Base-by-base conservation (phyloP, 169 alveolate genomes). In the Cyclospora cayetanensis region DNA sequence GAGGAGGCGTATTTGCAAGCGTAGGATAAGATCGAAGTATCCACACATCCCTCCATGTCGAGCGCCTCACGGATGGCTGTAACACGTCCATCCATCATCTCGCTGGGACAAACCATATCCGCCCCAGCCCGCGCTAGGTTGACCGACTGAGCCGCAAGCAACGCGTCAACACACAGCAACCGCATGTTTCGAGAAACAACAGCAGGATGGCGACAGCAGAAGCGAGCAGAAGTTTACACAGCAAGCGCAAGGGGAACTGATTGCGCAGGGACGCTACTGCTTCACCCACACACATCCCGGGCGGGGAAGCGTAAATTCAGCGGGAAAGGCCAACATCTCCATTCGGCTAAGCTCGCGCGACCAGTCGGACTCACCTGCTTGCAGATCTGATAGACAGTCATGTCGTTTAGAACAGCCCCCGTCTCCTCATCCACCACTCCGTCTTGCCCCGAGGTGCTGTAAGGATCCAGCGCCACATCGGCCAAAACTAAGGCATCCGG, bases 1-100 rank as follows among this genome's bases (percentile, higher is more conserved):
- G 96, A 66, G 27, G 97, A 96, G 43, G 97, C 94, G 91, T 96
- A 97, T 90, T 97, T 97, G 92, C 97, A 93, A 20, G 98, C 94
- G 92, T 97, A 97, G 7, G 97, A 92, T 94, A 97, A 94, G 41
- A 97, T 95, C 46, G 74, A 50, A 18, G 87, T 66, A 66, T 93
- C 93, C 39, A 93, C 87, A 25, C 95, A 92, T 27, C 95, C 93
- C 41, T 93, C 77, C 90, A 90, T 90, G 50, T 92, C 93, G 55
- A 97, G 94, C 35, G 94, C 93, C 34, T 96, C 94, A 83, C 97
- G 96, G 39, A 97, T 95, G 65, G 94, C 95, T 2, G 92, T 94
- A 68, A 97, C 94, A 88, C 98, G 95, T 27, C 96, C 96, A 63
- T 97, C 98, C 98, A 97, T 97, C 96, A 96, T 96, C 90, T 97